Evolutionary conservation across 192 early-diverging fungal genomes (phyloP).

Genomic region (Entomortierella lignicola): DNA sequence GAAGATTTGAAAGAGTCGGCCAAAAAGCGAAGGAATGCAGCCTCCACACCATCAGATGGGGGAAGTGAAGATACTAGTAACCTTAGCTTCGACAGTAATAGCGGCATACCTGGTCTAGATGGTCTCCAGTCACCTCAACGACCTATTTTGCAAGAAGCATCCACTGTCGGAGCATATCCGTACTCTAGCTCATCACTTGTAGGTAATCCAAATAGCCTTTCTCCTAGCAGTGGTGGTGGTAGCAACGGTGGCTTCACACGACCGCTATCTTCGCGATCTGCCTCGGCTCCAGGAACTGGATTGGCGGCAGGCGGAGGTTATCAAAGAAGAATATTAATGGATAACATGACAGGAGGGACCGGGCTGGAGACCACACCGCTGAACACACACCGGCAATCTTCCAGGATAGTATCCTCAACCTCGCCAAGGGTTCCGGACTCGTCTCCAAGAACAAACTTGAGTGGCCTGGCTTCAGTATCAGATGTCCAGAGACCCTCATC

Average conservation of each 20-base stretch:
- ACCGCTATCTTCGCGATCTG: conserved; percentile 11
- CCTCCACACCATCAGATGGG: conserved; percentile 4
- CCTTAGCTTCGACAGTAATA: not conserved
- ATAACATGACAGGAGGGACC: conserved; percentile 14
- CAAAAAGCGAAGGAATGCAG: conserved; percentile 57
- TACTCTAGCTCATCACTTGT: conserved; percentile 21
- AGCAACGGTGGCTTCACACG: not conserved
- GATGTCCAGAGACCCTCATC: not conserved
- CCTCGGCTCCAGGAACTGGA: conserved; percentile 21
- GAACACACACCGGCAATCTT: conserved; percentile 13
- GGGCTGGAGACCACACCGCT: conserved; percentile 18
- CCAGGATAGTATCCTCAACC: conserved; percentile 4
- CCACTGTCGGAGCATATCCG: conserved; percentile 3
- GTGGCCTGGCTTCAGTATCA: not conserved
- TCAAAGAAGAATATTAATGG: conserved; percentile 33
- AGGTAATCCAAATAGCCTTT: conserved; percentile 4
- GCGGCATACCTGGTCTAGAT: not conserved
- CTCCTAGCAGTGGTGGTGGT: not conserved
- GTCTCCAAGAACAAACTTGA: conserved; percentile 13
- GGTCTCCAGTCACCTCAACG: not conserved
- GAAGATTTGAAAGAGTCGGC: conserved; percentile 83
- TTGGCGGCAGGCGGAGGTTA: conserved; percentile 17
- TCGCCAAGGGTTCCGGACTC: conserved; percentile 25
- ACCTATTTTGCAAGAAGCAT: not conserved
- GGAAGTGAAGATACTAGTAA: not conserved